phyloP scores from a whole-genome alignment of 768 basidiomycete species.

The Cubamyces sp. region DNA sequence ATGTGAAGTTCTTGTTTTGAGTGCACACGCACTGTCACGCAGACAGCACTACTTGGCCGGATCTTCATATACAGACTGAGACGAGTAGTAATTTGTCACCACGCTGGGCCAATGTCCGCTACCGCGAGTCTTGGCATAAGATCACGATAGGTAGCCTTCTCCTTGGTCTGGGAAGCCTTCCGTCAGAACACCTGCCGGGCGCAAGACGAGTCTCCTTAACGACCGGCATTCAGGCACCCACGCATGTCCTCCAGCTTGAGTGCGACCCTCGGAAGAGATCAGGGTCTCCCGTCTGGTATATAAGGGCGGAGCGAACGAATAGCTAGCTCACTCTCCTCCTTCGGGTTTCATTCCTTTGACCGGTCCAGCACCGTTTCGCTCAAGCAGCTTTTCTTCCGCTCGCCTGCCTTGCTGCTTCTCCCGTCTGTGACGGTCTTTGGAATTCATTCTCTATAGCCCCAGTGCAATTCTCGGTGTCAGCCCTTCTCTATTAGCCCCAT shows the following conservation, averaged over 20 bases:
- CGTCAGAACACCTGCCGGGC: neutral
- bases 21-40: neutral
- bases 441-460: slow-evolving; percentile 3
- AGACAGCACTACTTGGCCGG: neutral
- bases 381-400: slow-evolving; percentile 18
- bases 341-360: slow-evolving; percentile 24
- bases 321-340: neutral
- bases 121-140: slow-evolving; percentile 5
- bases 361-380: slow-evolving; percentile 28
- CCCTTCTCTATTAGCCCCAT: neutral
- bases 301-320: slow-evolving; percentile 1
- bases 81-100: no score
- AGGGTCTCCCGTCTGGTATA: neutral
- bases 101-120: neutral
- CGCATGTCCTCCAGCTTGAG: neutral
- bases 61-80: neutral
- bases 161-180: neutral
- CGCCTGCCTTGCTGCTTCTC: slow-evolving; percentile 19
- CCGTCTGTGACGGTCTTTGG: slow-evolving; percentile 29
- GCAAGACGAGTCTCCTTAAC: slow-evolving; percentile 9
- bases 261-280: neutral
- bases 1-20: slow-evolving; percentile 92
- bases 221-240: slow-evolving; percentile 19
- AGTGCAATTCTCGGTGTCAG: slow-evolving; percentile 3
- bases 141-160: neutral